Evolutionary conservation across 805 yeast genomes (phyloP).

Genomic region (Nakazawaea ishiwadae): DNA sequence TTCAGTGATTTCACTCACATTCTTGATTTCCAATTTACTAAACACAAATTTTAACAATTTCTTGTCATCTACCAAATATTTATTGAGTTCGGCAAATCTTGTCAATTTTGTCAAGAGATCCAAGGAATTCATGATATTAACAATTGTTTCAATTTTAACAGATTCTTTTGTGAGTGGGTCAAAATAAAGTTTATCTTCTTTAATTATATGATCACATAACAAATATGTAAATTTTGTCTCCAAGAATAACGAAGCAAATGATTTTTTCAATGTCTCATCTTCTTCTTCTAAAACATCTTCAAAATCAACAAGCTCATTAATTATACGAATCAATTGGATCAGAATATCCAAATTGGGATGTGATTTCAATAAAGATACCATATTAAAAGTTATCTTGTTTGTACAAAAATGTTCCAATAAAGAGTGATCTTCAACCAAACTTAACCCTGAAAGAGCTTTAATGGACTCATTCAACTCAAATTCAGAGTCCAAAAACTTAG

Average conservation of each 20-base stretch:
- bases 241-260: neutral
- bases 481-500: constrained; percentile 12
- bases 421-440: constrained; percentile 1
- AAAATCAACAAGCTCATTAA: constrained; percentile 9
- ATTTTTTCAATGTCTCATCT: neutral
- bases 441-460: constrained; percentile 10
- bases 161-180: neutral
- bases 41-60: constrained; percentile 4
- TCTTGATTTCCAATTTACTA: neutral
- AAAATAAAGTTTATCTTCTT: neutral
- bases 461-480: constrained; percentile 12
- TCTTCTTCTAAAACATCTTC: neutral
- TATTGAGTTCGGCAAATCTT: constrained; percentile 1
- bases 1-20: neutral
- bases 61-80: constrained; percentile 5
- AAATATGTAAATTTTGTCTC: constrained; percentile 5
- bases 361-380: constrained; percentile 9
- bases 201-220: constrained; percentile 5
- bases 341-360: constrained; percentile 13
- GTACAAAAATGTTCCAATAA: neutral
- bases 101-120: constrained; percentile 2
- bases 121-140: neutral
- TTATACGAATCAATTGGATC: constrained; percentile 1
- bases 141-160: neutral
- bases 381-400: neutral